Percentiles rank a stretch among this genome's conserved stretches.
These are phyloP conservation scores for Zymoseptoria brevis DNA, from an alignment of 2,329 filamentous ascomycete species.

Conservation along the genomic window DNA sequence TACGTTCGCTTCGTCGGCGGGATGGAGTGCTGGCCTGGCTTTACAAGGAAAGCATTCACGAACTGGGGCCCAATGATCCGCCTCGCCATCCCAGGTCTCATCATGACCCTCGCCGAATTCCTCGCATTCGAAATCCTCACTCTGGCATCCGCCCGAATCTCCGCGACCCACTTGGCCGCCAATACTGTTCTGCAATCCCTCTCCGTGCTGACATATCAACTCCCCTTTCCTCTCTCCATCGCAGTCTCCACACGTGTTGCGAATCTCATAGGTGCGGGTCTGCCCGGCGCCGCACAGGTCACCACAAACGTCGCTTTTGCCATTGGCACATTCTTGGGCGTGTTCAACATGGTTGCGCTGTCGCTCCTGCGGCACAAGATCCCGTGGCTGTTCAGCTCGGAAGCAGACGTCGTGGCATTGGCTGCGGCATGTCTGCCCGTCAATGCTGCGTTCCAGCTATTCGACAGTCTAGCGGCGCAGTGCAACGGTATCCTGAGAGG, in stretches of 20 bases:
- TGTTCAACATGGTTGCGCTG: constrained; percentile 69
- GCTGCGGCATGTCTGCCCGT: constrained; percentile 64
- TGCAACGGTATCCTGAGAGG: constrained; percentile 81
- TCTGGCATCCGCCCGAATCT: constrained; percentile 71
- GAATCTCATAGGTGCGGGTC: constrained; percentile 80
- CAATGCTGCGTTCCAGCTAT: constrained; percentile 81
- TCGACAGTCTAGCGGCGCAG: constrained; percentile 70
- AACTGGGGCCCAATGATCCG: constrained; percentile 83
- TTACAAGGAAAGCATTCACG: constrained; percentile 58
- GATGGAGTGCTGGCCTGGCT: constrained; percentile 71
- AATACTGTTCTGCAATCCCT: constrained; percentile 79
- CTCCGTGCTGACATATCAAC: constrained; percentile 73
- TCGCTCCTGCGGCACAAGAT: constrained; percentile 62
- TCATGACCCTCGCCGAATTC: constrained; percentile 93
- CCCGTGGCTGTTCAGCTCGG: constrained; percentile 64
- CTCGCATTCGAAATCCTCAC: constrained; percentile 81
- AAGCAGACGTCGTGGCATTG: constrained; percentile 58
- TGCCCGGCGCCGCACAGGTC: constrained; percentile 71
- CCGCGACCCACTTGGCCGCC: constrained; percentile 71
- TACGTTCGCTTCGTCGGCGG: constrained; percentile 68
- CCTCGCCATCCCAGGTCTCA: constrained; percentile 76
- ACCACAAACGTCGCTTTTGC: constrained; percentile 69
- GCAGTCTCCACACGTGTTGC: constrained; percentile 82
- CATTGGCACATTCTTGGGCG: constrained; percentile 60
- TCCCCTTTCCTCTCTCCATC: constrained; percentile 86